Base-by-base conservation (phyloP, 441 rosid species). In the Brassica balearica region DNA sequence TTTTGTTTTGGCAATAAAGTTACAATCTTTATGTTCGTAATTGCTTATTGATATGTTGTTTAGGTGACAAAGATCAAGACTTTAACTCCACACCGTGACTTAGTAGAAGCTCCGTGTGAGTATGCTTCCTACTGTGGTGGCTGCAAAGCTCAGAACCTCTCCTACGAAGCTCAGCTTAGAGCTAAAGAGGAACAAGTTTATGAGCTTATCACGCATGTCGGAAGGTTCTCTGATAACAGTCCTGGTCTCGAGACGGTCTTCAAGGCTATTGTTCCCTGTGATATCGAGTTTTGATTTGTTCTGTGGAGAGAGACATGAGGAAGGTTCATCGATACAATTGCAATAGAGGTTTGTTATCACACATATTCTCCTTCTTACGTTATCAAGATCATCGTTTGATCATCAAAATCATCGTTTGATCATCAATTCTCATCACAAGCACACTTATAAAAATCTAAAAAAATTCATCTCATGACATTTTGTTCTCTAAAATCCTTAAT, bases 101-200 rank as follows among this genome's bases (percentile, higher is more conserved):
- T 83, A 27, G 92, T 95, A 20, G 92, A 91, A 75, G 91, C 97
- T 19, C 99, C 97, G 69, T 95, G 97, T 70, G 92, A 89, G 85
- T 89, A 90, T 89, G 97, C 99, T 19, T 82, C 89, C 2, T 84
- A 87, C 32, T 93, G 97, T 76, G 96, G 95, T n/a, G 97, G 99
- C 60, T 95, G 96, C 79, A 95, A 93, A 73, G 89, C 93, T 6
- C 99, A 95, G 65, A 91, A 88, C 77, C 81, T 95, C 36, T 77
- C 86, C 17, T 92, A 95, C 67, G 90, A 89, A 83, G 97, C 97
- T 87, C 97, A 90, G 86, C 75, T 91, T 51, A 88, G 83, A 84
- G 95, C 92, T 78, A 93, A 95, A 88, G 93, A 95, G 55, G 90
- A 90, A 69, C 96, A 90, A 81, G 97, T 93, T 36, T 82, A 69